These are phyloP conservation scores for Euclidium syriacum DNA, from an alignment of 345 rosid species.

Conservation along the genomic window DNA sequence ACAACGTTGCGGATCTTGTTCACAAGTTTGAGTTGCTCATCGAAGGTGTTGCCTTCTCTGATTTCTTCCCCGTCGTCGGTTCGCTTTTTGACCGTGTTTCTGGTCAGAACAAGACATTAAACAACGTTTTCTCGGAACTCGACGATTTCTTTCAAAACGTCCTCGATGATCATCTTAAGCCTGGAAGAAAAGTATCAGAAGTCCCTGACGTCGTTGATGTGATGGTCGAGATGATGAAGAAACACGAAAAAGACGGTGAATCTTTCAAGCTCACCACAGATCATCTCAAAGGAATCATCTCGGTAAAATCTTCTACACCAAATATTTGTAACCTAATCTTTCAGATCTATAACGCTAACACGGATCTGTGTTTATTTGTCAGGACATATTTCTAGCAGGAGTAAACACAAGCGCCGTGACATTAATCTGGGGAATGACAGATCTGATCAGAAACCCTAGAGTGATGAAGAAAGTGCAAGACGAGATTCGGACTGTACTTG, in stretches of 20 bases:
- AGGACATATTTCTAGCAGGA: slow-evolving; percentile 45
- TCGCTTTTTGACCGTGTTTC: slow-evolving; percentile 12
- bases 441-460: slow-evolving; percentile 31
- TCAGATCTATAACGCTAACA: background rate
- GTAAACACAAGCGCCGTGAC: slow-evolving; percentile 33
- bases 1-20: slow-evolving; percentile 4
- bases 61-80: slow-evolving; percentile 22
- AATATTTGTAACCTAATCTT: background rate
- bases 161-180: slow-evolving; percentile 25
- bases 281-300: slow-evolving; percentile 45
- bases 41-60: slow-evolving; percentile 1
- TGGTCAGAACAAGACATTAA: slow-evolving; percentile 9
- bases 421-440: slow-evolving; percentile 40
- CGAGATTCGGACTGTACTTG: slow-evolving; percentile 31
- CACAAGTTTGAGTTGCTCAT: slow-evolving; percentile 2
- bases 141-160: slow-evolving; percentile 26
- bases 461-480: slow-evolving; percentile 39
- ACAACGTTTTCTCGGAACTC: slow-evolving; percentile 13
- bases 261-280: slow-evolving; percentile 29
- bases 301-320: slow-evolving; percentile 28
- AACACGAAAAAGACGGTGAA: slow-evolving; percentile 11
- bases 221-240: slow-evolving; percentile 31
- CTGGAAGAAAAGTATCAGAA: slow-evolving; percentile 1
- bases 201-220: slow-evolving; percentile 42
- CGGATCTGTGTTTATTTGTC: background rate